Percentiles rank a stretch among this genome's conserved stretches.
Evolutionary conservation across 2,329 filamentous ascomycete genomes (phyloP).

Genomic region (Thelonectria discophora): DNA sequence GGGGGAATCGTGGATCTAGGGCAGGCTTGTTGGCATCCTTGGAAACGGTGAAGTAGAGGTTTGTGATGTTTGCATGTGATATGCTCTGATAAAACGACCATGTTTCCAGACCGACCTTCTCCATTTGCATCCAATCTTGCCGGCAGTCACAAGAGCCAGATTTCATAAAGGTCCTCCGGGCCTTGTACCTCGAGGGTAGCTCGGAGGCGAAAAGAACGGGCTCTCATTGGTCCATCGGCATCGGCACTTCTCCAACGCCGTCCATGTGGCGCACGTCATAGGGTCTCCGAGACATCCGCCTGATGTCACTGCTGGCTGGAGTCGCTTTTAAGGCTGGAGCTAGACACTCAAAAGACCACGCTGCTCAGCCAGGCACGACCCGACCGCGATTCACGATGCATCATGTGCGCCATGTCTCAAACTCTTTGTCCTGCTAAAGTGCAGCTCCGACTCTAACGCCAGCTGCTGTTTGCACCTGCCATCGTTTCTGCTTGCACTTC

Average conservation of each 20-base stretch:
- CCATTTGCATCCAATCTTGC: too few species aligned
- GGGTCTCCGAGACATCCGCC: slow-evolving; percentile 33
- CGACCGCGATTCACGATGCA: slow-evolving; percentile 11
- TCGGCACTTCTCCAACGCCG: slow-evolving; percentile 27
- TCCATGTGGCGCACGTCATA: slow-evolving; percentile 36
- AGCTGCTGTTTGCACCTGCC: neutral
- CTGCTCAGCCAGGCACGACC: slow-evolving; percentile 15
- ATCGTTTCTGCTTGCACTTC: neutral
- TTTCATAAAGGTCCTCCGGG: neutral
- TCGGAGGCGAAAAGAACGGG: slow-evolving; percentile 12
- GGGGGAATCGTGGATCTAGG: slow-evolving; percentile 4
- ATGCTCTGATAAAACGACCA: slow-evolving; percentile 3
- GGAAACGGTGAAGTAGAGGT: neutral
- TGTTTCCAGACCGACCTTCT: neutral
- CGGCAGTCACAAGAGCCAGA: neutral
- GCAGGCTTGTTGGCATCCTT: slow-evolving; percentile 12
- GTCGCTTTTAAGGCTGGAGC: slow-evolving; percentile 18
- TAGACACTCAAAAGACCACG: slow-evolving; percentile 12
- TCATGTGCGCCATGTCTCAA: slow-evolving; percentile 41
- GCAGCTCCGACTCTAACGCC: slow-evolving; percentile 11
- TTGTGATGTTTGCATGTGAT: slow-evolving; percentile 18
- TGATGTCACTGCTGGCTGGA: slow-evolving; percentile 34
- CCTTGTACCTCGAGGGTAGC: neutral
- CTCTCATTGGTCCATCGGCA: slow-evolving; percentile 32
- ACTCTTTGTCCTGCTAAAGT: slow-evolving; percentile 20